Base-by-base conservation (phyloP, 2,329 filamentous ascomycete species). In the Rhynchosporium agropyri region DNA sequence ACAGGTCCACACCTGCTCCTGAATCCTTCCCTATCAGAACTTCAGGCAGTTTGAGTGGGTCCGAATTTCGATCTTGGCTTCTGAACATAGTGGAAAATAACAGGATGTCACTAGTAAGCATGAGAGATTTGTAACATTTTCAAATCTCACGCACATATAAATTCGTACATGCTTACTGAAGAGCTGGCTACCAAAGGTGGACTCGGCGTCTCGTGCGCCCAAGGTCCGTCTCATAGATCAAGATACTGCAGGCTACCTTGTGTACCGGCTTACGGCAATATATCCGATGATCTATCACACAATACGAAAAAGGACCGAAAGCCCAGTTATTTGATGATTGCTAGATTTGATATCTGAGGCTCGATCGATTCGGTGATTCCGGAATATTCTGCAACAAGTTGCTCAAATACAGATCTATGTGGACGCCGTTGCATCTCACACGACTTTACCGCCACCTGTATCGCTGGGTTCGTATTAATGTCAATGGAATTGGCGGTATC, bases 401-500 rank as follows among this genome's bases (percentile, higher is more conserved):
- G 36, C 20, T n/a, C 50, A 28, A 54, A 28, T 20, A 40, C 51
- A 38, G 33, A 40, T 28, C 20, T 20, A 20, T 2, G 36, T 40
- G 51, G 26, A n/a, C 33, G 36, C 36, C 31, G 51, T 54, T 29
- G 31, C 26, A 13, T 28, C 51, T 28, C 36, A 28, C 20, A 3
- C n/a, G 29, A 13, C 13, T 2, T 28, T 28, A 10, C 36, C 51
- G 36, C 36, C 9, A 9, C 20, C 20, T 29, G 13, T 29, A 26
- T 53, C 38, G n/a, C 33, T 54, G 51, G 38, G 36, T 15, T 38
- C 36, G 36, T 54, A 54, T 40, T 54, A n/a, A 42, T 13, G 4
- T 29, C 3, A 20, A 20, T 54, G 36, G 51, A 40, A 20, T 40
- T 54, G 38, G 36, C n/a, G 13, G 33, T 13, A 5, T 36, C 31